These are phyloP conservation scores for Eimeria praecox DNA, from an alignment of 169 alveolate genomes.

Conservation along the genomic window DNA sequence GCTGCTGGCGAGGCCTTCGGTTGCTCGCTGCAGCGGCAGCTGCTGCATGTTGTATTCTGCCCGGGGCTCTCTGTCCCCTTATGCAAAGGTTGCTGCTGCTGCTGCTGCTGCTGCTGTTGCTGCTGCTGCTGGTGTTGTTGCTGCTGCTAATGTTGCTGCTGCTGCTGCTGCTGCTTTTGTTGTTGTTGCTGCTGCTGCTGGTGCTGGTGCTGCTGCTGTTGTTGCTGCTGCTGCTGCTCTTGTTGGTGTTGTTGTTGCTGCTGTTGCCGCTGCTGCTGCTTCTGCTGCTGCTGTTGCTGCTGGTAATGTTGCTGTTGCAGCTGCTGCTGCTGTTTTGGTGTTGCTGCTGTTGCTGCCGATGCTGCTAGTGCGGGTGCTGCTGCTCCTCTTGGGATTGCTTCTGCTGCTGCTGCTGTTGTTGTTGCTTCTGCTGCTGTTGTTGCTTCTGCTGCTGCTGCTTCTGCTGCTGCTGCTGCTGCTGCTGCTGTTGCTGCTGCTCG, in stretches of 20 bases:
- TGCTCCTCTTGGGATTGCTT: no score
- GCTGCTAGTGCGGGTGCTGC: no score
- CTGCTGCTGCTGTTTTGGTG: constrained; percentile 8
- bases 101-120: constrained; percentile 22
- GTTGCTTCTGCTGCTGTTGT: no score
- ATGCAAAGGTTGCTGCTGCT: background rate
- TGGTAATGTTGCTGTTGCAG: background rate
- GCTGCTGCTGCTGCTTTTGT: background rate
- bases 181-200: background rate
- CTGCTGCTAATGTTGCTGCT: background rate
- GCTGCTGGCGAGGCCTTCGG: constrained; percentile 26
- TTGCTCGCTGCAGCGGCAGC: background rate
- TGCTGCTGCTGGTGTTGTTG: constrained; percentile 1
- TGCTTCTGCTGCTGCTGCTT: no score
- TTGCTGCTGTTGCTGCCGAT: constrained; percentile 12
- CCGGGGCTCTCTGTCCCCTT: constrained; percentile 30
- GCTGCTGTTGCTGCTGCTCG: no score
- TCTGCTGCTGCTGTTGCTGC: background rate
- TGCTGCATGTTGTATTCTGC: constrained; percentile 26
- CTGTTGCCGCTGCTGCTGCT: background rate
- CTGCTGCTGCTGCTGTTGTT: no score
- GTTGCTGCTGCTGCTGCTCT: background rate
- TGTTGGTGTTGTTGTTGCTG: background rate
- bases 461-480: no score
- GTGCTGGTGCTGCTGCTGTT: constrained; percentile 27